Conservation (phyloP, 257 asterid species). For the Solanum peruvianum region DNA sequence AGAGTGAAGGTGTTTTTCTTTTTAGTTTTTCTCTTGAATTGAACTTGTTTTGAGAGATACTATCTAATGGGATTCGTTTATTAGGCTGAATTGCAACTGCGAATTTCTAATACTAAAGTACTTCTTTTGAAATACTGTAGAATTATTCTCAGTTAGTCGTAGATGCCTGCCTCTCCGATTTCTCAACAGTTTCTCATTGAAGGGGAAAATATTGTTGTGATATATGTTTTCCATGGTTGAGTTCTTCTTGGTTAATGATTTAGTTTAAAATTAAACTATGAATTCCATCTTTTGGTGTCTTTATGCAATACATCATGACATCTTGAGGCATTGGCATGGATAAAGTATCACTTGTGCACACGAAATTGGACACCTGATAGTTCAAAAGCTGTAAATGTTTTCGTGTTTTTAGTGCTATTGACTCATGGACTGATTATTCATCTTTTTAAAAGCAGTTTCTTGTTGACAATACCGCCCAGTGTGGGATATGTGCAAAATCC, state of each 20-base stretch:
- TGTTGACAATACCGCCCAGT: constrained; percentile 93
- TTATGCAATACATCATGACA: background rate
- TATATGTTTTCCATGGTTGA: background rate
- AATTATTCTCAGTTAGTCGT: background rate
- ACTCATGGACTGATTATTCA: constrained; percentile 4
- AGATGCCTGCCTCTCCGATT: background rate
- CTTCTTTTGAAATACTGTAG: background rate
- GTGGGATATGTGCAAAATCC: constrained; percentile 96
- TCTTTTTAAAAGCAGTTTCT: constrained; percentile 37
- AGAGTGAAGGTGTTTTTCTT: background rate
- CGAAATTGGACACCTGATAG: background rate
- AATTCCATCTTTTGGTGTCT: background rate
- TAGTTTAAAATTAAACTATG: background rate
- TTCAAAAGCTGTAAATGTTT: background rate
- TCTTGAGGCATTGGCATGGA: background rate
- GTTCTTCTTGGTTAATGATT: background rate
- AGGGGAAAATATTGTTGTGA: background rate
- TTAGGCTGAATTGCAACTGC: background rate
- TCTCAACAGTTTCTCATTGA: background rate
- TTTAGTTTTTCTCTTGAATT: background rate
- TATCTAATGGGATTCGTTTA: background rate
- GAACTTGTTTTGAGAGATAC: background rate
- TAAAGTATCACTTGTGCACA: background rate
- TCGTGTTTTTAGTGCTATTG: background rate
- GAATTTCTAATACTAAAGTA: background rate